Percentiles rank a stretch among this genome's conserved stretches.
Conservation (phyloP, 2,329 filamentous ascomycete genomes). For the Fusarium lateritium region DNA sequence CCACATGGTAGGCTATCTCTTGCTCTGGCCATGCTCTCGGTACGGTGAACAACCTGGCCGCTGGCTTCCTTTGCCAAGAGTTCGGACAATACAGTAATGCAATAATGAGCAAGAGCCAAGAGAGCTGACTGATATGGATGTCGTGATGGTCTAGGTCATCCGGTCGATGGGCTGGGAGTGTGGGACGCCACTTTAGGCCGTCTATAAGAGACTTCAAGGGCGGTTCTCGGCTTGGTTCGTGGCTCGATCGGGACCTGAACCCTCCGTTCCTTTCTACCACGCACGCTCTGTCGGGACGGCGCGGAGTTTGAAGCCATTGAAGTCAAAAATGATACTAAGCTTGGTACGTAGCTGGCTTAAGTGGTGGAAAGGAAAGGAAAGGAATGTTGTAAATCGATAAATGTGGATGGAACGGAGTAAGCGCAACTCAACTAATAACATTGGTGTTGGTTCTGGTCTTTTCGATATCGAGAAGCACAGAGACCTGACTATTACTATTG, state of each 20-base stretch:
- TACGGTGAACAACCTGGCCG: neutral
- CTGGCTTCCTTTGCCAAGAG: neutral
- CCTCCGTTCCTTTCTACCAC: slow-evolving; percentile 3
- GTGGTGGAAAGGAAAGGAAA: slow-evolving; percentile 29
- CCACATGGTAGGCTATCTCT: neutral
- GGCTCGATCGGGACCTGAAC: slow-evolving; percentile 1
- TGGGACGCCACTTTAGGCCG: slow-evolving; percentile 3
- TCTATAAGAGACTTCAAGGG: neutral
- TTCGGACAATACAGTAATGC: too few relatives aligned
- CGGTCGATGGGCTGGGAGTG: neutral
- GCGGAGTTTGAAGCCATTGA: slow-evolving; percentile 34
- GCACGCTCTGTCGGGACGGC: slow-evolving; percentile 20
- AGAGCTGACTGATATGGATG: neutral
- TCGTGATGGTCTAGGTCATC: slow-evolving; percentile 1
- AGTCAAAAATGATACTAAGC: slow-evolving; percentile 11
- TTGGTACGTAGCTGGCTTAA: slow-evolving; percentile 13
- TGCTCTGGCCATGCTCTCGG: neutral
- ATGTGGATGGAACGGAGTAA: slow-evolving; percentile 4
- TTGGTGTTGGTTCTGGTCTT: neutral
- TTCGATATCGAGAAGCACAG: neutral
- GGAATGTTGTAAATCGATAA: slow-evolving; percentile 35
- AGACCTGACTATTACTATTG: neutral
- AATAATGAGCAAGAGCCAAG: neutral
- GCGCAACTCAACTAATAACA: neutral
- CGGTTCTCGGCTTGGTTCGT: neutral